Percentiles rank a stretch among this genome's conserved stretches.
Evolutionary conservation across 1,139 yeast species (phyloP).

Genomic region (Sugiyamaella pinicola): DNA sequence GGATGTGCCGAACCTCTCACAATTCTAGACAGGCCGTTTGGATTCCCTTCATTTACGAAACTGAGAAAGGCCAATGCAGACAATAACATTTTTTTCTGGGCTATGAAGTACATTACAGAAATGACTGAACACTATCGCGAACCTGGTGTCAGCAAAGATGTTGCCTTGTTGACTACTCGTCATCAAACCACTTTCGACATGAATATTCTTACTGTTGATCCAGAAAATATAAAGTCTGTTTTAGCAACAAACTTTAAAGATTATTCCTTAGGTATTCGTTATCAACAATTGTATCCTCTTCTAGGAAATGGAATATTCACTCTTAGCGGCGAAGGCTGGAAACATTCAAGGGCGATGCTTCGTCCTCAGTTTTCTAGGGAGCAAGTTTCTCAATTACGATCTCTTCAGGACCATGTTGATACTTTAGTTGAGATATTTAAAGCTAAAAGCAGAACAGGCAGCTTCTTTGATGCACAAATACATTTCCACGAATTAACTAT

Average conservation of each 20-base stretch:
- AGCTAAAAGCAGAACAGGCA: constrained; percentile 26
- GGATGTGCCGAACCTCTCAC: constrained; percentile 20
- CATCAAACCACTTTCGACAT: constrained; percentile 15
- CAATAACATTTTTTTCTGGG: constrained; percentile 27
- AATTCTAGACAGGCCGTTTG: constrained; percentile 27
- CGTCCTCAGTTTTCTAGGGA: constrained; percentile 62
- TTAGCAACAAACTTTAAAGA: constrained; percentile 51
- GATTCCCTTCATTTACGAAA: constrained; percentile 24
- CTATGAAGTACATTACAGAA: neutral
- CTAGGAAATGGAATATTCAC: constrained; percentile 64
- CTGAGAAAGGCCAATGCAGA: constrained; percentile 18
- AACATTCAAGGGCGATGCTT: constrained; percentile 58
- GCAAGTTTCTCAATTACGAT: constrained; percentile 53
- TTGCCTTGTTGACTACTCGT: constrained; percentile 11
- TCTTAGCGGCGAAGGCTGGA: constrained; percentile 59
- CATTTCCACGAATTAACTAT: constrained; percentile 55
- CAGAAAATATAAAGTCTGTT: constrained; percentile 47
- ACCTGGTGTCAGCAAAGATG: constrained; percentile 14
- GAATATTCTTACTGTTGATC: constrained; percentile 46
- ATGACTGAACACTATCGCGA: neutral
- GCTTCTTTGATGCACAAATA: constrained; percentile 50
- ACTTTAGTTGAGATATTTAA: constrained; percentile 23
- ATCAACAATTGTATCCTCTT: constrained; percentile 46
- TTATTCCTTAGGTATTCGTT: constrained; percentile 55
- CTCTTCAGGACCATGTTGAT: constrained; percentile 44